phyloP scores from a whole-genome alignment of 257 asterid genomes.

The Fraxinus pennsylvanica region DNA sequence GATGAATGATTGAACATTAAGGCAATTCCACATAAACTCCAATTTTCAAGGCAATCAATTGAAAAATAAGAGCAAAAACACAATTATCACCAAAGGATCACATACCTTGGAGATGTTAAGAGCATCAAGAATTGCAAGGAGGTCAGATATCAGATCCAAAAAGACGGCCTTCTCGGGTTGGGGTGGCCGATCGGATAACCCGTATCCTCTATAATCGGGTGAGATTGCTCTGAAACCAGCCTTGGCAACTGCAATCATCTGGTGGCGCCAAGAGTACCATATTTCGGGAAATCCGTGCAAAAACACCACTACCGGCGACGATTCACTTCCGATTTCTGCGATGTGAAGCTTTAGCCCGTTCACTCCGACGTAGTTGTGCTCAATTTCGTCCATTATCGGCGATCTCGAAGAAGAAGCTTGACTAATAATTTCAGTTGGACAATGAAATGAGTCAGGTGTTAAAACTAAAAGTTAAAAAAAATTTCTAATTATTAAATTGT shows the following conservation, averaged over 20 bases:
- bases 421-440: background rate
- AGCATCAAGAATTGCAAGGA: constrained; percentile 23
- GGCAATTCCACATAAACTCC: background rate
- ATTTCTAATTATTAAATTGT: background rate
- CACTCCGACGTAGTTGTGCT: constrained; percentile 12
- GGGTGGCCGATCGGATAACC: constrained; percentile 31
- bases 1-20: background rate
- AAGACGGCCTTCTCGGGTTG: constrained; percentile 31
- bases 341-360: constrained; percentile 6
- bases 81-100: background rate
- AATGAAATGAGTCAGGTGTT: too few species aligned
- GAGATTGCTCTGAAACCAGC: constrained; percentile 42
- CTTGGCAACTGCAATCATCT: constrained; percentile 33
- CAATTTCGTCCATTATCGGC: constrained; percentile 8
- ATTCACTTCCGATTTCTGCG: constrained; percentile 9
- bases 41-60: background rate
- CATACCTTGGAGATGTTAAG: constrained; percentile 28
- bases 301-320: constrained; percentile 33
- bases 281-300: constrained; percentile 48
- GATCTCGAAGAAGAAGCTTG: background rate
- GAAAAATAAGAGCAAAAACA: background rate
- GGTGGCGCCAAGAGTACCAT: constrained; percentile 47
- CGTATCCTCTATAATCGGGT: constrained; percentile 42
- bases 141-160: constrained; percentile 37
- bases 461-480: too few species aligned